Evolutionary conservation across 2,329 filamentous ascomycete species (phyloP).

Genomic region (Ascomycota sp.): DNA sequence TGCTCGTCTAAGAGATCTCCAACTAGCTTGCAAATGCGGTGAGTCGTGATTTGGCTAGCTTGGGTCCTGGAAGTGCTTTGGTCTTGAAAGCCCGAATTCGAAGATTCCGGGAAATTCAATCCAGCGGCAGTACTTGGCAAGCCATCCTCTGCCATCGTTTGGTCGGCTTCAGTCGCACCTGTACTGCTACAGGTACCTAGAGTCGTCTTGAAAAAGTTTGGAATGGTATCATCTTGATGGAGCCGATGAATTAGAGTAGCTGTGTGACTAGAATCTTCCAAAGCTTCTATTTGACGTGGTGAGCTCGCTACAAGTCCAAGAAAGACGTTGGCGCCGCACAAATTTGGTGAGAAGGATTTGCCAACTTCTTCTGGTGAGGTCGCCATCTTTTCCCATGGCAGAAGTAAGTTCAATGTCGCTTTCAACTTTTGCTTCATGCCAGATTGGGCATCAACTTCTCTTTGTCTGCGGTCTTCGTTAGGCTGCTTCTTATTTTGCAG

Average conservation of each 20-base stretch:
- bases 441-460: no score
- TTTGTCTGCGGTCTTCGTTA: no score
- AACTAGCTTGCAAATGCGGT: constrained; percentile 8
- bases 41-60: constrained; percentile 1
- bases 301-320: background rate
- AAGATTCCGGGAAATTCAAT: no score
- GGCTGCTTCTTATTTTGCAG: no score
- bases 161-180: no score
- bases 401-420: no score
- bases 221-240: background rate
- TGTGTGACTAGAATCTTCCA: background rate
- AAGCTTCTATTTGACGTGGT: background rate
- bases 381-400: background rate
- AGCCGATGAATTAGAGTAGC: background rate
- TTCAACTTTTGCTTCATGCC: no score
- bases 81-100: no score
- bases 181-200: no score
- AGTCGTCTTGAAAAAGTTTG: background rate
- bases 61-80: background rate
- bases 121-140: no score
- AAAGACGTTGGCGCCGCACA: background rate
- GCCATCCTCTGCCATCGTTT: no score
- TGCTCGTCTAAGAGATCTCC: constrained; percentile 10
- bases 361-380: background rate
- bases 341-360: background rate